Percentiles rank a stretch among this genome's conserved stretches.
Evolutionary conservation across 2,329 filamentous ascomycete genomes (phyloP).

Genomic region (Penicillium sp.): DNA sequence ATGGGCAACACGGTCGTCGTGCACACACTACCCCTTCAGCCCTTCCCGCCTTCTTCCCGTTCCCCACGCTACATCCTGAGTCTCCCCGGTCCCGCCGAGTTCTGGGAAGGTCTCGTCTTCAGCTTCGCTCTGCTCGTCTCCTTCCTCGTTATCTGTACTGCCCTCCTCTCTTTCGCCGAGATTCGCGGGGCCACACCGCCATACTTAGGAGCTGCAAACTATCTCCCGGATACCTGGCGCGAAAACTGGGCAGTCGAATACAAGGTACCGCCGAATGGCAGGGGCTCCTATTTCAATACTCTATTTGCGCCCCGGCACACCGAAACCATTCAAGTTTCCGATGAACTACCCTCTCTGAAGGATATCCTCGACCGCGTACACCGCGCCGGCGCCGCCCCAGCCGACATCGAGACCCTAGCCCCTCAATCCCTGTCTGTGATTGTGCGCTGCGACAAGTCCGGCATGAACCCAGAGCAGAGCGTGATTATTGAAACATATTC

Average conservation of each 20-base stretch:
- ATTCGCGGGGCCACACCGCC: slow-evolving; percentile 56
- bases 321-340: background rate
- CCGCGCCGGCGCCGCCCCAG: slow-evolving; percentile 18
- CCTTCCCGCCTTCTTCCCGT: slow-evolving; percentile 40
- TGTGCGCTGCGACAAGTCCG: slow-evolving; percentile 19
- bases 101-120: slow-evolving; percentile 51
- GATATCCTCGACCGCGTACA: slow-evolving; percentile 29
- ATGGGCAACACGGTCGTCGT: slow-evolving; percentile 75
- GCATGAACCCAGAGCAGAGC: slow-evolving; percentile 18
- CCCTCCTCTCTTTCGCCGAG: slow-evolving; percentile 60
- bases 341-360: slow-evolving; percentile 11
- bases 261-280: slow-evolving; percentile 22
- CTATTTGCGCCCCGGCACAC: background rate
- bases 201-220: slow-evolving; percentile 52
- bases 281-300: slow-evolving; percentile 17
- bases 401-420: slow-evolving; percentile 11
- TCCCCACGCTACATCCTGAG: slow-evolving; percentile 66
- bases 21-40: slow-evolving; percentile 67
- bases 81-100: slow-evolving; percentile 52
- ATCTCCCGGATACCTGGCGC: slow-evolving; percentile 52
- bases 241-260: slow-evolving; percentile 40
- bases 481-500: slow-evolving; percentile 22
- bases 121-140: slow-evolving; percentile 58
- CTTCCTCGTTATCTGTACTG: slow-evolving; percentile 57
- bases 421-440: slow-evolving; percentile 21